Base-by-base conservation (phyloP, 305 asterid species). In the Solanum hybrid region DNA sequence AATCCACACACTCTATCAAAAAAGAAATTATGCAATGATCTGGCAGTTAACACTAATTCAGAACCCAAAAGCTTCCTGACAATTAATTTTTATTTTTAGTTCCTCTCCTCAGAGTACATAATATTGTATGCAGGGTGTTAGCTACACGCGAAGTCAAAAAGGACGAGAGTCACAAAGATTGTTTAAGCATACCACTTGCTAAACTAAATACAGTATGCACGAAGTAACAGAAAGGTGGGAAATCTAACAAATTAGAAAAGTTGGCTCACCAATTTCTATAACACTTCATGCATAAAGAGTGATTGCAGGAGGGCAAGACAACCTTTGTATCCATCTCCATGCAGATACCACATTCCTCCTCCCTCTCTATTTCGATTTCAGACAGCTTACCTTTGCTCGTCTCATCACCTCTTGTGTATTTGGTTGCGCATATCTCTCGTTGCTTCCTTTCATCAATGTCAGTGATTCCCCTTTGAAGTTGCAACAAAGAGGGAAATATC, bases 341-440 rank as follows among this genome's bases (percentile, higher is more conserved):
- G 92, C 99, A 97, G 77, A 97, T 97, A 31, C 97, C 99, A 69
- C 99, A 97, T 92, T 97, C 99, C 93, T 97, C 98, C 87, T 95
- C 99, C 90, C 98, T 93, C 93, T 96, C 98, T 4, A 95, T 93
- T 69, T 97, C 98, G 3, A 93, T 94, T 90, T 96, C 98, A 86
- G 98, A 93, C 90, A 96, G 90, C 92, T 95, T 95, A 7, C 98
- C 98, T 91, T 96, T 95, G 90, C 91, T 91, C 93, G 84, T 92
- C 89, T 93, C 98, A 87, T 94, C 95, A 78, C 92, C 92, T 90
- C 94, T 93, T 86, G 81, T 86, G 92, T 95, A 97, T 77, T 95
- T 96, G 34, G 92, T 88, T 34, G 90, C 94, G 22, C 95, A 95
- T 1, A 94, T 81, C 91, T 94, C 96, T 85, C 93, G 93, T 88